Conservation (phyloP, 306 rosid genomes). For the Boehmeria nivea region DNA sequence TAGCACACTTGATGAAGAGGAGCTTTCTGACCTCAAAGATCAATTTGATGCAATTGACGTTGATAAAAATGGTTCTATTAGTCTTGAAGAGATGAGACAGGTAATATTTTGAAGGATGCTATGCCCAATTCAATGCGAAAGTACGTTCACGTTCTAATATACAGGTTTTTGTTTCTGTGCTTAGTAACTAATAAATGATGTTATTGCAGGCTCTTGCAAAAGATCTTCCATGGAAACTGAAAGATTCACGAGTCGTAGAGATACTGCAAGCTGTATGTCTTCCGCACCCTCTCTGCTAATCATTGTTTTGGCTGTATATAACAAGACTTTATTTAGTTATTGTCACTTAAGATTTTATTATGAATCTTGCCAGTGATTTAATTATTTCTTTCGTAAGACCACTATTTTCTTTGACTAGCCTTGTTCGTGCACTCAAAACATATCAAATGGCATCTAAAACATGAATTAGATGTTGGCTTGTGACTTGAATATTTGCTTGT, state of each 20-base stretch:
- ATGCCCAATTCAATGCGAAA: too few relatives aligned
- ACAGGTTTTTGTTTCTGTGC: constrained; percentile 16
- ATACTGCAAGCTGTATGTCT: constrained; percentile 85
- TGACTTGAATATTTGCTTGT: constrained; percentile 5
- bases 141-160: neutral
- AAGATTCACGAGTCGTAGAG: constrained; percentile 83
- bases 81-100: constrained; percentile 99
- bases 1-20: constrained; percentile 83
- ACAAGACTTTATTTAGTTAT: neutral
- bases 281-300: neutral
- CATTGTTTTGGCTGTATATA: constrained; percentile 12
- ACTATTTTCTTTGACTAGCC: constrained; percentile 2
- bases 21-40: constrained; percentile 82
- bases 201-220: constrained; percentile 92
- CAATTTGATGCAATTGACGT: constrained; percentile 97
- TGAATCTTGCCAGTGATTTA: neutral
- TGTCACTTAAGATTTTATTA: neutral
- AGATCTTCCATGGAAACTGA: constrained; percentile 96
- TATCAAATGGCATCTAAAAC: neutral
- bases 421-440: constrained; percentile 2
- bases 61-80: constrained; percentile 91
- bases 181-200: constrained; percentile 13
- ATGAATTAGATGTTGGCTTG: neutral
- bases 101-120: constrained; percentile 41
- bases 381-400: constrained; percentile 12